phyloP scores from a whole-genome alignment of 257 asterid species.

The Nicotiana noctiflora region DNA sequence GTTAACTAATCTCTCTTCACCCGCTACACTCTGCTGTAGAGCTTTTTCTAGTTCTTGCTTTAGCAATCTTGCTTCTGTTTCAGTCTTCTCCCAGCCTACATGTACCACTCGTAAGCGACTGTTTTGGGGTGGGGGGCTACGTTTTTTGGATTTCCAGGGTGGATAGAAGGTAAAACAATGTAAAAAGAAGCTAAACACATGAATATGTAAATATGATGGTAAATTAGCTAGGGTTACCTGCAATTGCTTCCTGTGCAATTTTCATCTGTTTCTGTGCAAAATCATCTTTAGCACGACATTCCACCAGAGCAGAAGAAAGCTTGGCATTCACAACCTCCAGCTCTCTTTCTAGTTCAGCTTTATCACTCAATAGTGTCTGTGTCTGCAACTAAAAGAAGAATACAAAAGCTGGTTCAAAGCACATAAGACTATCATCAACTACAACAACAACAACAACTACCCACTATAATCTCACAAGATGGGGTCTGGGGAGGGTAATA shows the following conservation, averaged over 20 bases:
- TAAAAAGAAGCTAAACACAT: not conserved
- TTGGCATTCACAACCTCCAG: conserved; percentile 42
- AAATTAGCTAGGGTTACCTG: conserved; percentile 39
- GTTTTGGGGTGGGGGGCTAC: too few species aligned
- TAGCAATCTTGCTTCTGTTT: conserved; percentile 51
- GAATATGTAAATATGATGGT: not conserved
- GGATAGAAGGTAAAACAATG: not conserved
- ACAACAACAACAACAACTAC: too few species aligned
- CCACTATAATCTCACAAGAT: too few species aligned
- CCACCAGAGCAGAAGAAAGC: conserved; percentile 60
- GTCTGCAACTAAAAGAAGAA: conserved; percentile 36
- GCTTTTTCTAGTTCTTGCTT: conserved; percentile 60
- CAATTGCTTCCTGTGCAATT: conserved; percentile 82
- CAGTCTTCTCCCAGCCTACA: conserved; percentile 82
- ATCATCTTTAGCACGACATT: conserved; percentile 55
- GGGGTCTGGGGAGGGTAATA: too few species aligned
- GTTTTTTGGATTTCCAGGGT: not conserved
- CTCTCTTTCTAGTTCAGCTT: conserved; percentile 53
- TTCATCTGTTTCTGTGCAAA: conserved; percentile 60
- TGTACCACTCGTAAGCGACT: not conserved
- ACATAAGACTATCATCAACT: not conserved
- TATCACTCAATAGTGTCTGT: conserved; percentile 45
- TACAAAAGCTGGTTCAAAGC: conserved; percentile 2
- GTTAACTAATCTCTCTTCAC: conserved; percentile 51
- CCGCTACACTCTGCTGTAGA: conserved; percentile 39